Conservation (phyloP, 1,284 basidiomycete genomes). For the Cutaneotrichosporon curvatum region DNA sequence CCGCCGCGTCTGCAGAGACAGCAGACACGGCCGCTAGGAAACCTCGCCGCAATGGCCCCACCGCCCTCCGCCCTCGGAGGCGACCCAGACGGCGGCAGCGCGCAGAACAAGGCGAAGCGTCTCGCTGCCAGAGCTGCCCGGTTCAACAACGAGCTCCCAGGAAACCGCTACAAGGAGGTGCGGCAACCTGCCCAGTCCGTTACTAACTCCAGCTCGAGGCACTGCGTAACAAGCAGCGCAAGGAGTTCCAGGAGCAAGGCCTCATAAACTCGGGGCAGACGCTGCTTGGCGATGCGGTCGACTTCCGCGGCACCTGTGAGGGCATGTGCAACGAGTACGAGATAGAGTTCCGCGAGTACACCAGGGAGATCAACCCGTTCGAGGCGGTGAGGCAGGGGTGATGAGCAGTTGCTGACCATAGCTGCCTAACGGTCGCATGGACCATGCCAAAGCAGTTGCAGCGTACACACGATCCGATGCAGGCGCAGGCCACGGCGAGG, state of each 20-base stretch:
- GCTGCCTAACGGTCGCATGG: constrained; percentile 56
- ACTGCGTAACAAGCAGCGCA: constrained; percentile 62
- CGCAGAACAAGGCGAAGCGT: constrained; percentile 19
- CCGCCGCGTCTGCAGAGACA: constrained; percentile 4
- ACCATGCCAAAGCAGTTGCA: constrained; percentile 82
- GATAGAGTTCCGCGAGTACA: constrained; percentile 78
- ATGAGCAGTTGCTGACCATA: constrained; percentile 11
- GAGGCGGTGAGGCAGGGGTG: constrained; percentile 60
- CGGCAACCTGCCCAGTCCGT: neutral
- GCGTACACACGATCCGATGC: constrained; percentile 85
- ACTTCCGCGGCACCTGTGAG: constrained; percentile 80
- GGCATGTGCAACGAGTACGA: constrained; percentile 96
- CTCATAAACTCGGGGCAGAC: constrained; percentile 81
- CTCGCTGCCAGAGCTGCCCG: constrained; percentile 39
- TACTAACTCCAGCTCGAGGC: constrained; percentile 47
- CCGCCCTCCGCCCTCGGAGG: constrained; percentile 6
- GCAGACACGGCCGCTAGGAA: constrained; percentile 1
- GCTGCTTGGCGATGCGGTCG: constrained; percentile 77
- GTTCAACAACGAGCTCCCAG: constrained; percentile 40
- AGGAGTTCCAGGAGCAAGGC: constrained; percentile 70
- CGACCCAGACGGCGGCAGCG: constrained; percentile 34
- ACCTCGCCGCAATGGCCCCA: neutral
- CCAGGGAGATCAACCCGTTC: constrained; percentile 79
- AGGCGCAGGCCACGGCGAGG: constrained; percentile 50
- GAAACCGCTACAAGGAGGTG: constrained; percentile 45